These are phyloP conservation scores for Cardamine occulta DNA, from an alignment of 345 rosid genomes.

Conservation along the genomic window DNA sequence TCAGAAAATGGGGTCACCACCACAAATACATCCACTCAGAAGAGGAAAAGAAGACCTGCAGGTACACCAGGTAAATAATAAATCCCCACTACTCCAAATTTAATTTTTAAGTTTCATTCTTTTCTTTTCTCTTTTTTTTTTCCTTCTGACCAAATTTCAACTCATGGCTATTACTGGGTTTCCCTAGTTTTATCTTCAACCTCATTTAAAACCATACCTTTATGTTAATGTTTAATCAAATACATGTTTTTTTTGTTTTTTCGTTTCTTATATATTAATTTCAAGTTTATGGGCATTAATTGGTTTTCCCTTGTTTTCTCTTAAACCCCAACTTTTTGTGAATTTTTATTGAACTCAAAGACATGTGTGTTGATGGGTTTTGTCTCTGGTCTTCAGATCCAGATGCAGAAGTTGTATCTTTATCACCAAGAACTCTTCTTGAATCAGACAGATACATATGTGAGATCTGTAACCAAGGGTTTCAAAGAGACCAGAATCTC, in stretches of 20 bases:
- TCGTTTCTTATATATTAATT: background rate
- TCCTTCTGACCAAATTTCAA: background rate
- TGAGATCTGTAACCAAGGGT: conserved; percentile 93
- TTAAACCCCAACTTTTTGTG: conserved; percentile 15
- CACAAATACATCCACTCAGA: conserved; percentile 51
- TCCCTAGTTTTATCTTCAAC: background rate
- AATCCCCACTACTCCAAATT: conserved; percentile 20
- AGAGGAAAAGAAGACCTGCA: conserved; percentile 83
- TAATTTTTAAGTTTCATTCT: background rate
- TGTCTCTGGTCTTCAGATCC: conserved; percentile 57
- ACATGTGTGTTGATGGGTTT: conserved; percentile 21
- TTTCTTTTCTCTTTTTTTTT: background rate
- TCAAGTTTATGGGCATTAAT: conserved; percentile 8
- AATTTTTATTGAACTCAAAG: background rate
- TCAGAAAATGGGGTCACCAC: conserved; percentile 57
- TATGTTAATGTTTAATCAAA: background rate
- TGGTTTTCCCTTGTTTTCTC: background rate
- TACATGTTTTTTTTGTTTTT: background rate
- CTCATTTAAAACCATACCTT: conserved; percentile 1
- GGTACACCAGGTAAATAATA: conserved; percentile 78
- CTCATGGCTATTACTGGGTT: conserved; percentile 9
- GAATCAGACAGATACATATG: conserved; percentile 84
- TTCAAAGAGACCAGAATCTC: conserved; percentile 85
- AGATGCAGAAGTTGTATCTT: conserved; percentile 85
- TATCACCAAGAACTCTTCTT: conserved; percentile 71